Base-by-base conservation (phyloP, 768 basidiomycete species). In the Serendipita sp. region DNA sequence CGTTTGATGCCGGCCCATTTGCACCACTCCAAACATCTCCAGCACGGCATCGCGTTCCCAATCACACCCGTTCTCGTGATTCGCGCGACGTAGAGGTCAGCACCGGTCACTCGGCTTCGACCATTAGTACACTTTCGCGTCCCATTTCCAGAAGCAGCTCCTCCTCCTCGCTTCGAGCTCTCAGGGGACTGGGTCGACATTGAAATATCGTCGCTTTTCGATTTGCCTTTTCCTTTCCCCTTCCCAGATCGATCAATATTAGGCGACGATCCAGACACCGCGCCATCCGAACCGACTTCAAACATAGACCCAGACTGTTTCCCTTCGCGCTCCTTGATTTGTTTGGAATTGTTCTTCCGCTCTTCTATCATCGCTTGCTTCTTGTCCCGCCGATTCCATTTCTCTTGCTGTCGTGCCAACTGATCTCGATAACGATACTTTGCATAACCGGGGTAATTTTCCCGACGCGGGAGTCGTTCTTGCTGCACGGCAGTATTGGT, bases 1-100 rank as follows among this genome's bases (percentile, higher is more conserved):
- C 81, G 76, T 71, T 78, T 80, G 66, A 83, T 76, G 0, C 81
- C 81, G 23, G 80, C 80, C 81, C 81, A 83, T 48, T 73, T 72
- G 68, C 80, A 83, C 80, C 80, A 83, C 64, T 79, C 77, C 36
- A 83, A 65, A 65, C 82, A 83, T 47, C 81, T 72, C 78, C 80
- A 81, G 69, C 81, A 83, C 38, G 81, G 82, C 70, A 75, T 76
- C 13, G 81, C 78, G 60, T 72, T 73, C n/a, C 79, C 80, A 2
- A 54, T 15, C 70, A 78, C 71, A n/a, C 79, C 81, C 28, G 72
- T 72, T 70, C 79, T 80, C 16, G 76, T 80, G 63, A 78, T 72
- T 13, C 81, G 76, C 16, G 76, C 80, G 44, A 83, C 81, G 62
- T 82, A 83, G 30, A 83, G 70, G 69, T 83, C 81, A 41, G 80